phyloP scores from a whole-genome alignment of 208 protist species.

The Leishmania mexicana region DNA sequence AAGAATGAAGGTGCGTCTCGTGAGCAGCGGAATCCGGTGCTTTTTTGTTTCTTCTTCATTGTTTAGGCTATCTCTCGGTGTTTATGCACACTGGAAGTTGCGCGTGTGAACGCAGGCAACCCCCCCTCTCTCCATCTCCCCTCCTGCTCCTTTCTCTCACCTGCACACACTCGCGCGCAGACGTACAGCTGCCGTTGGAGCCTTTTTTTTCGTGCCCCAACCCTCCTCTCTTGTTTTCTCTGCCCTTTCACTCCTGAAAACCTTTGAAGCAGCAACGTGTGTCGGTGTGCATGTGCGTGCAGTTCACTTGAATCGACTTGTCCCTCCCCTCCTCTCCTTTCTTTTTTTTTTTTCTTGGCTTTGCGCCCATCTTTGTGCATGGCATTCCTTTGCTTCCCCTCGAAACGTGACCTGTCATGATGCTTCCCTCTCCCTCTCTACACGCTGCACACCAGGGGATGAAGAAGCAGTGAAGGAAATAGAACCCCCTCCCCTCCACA shows the following conservation, averaged over 20 bases:
- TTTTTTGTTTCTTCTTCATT: not conserved
- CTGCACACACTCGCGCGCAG: not conserved
- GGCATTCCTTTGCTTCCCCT: not conserved
- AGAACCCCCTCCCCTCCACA: not conserved
- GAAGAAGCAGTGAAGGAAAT: not conserved
- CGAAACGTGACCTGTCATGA: not conserved
- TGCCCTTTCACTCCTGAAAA: not conserved
- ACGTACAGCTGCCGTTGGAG: slow-evolving; percentile 1
- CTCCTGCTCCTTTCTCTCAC: not conserved
- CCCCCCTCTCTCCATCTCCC: not conserved
- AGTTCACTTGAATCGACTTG: not conserved
- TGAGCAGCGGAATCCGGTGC: not conserved
- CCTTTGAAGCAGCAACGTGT: not conserved
- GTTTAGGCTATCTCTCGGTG: not conserved
- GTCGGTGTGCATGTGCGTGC: not conserved
- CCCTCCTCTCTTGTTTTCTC: not conserved
- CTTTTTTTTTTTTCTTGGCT: not conserved
- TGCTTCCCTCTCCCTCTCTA: not conserved
- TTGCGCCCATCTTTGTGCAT: not conserved
- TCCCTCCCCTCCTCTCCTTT: not conserved
- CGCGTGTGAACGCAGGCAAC: not conserved
- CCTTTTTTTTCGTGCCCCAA: not conserved
- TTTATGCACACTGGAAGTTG: not conserved
- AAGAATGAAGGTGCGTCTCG: not conserved
- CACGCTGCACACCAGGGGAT: not conserved